Conservation (phyloP, 1,139 yeast species). For the Debaryomycetaceae sp. region DNA sequence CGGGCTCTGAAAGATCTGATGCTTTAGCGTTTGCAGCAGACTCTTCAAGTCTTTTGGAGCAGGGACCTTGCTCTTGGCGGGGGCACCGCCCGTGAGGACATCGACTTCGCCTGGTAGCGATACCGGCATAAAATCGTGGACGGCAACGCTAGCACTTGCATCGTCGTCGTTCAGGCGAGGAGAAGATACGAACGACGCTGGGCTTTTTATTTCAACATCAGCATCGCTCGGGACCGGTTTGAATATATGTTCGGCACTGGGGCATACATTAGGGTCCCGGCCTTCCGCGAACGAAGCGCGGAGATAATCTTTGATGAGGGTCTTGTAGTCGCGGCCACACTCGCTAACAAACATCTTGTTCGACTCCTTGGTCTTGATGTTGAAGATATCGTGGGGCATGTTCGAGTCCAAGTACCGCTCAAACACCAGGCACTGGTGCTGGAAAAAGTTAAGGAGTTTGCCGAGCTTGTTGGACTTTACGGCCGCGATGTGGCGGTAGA, state of each 20-base stretch:
- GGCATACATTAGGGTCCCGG: constrained; percentile 2
- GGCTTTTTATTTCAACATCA: constrained; percentile 32
- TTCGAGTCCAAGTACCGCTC: constrained; percentile 12
- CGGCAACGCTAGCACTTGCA: constrained; percentile 8
- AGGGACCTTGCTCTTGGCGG: constrained; percentile 6
- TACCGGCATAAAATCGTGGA: constrained; percentile 36
- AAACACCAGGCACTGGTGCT: constrained; percentile 24
- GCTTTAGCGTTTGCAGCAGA: constrained; percentile 15
- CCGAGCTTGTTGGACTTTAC: constrained; percentile 24
- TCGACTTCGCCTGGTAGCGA: constrained; percentile 27
- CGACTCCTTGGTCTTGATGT: constrained; percentile 26
- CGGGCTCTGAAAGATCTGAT: constrained; percentile 30
- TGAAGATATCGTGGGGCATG: constrained; percentile 17
- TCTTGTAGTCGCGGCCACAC: constrained; percentile 18
- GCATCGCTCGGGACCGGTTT: not conserved
- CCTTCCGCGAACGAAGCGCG: constrained; percentile 6
- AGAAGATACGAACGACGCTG: constrained; percentile 26
- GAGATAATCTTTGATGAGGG: constrained; percentile 17
- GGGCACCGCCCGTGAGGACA: constrained; percentile 21
- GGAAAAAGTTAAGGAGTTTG: constrained; percentile 30
- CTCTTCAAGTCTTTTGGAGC: constrained; percentile 7
- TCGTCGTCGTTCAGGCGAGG: constrained; percentile 20
- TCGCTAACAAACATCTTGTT: constrained; percentile 23
- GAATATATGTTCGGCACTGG: too few species aligned
- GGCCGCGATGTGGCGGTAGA: constrained; percentile 22